Evolutionary conservation across 2,329 filamentous ascomycete genomes (phyloP), one percentile per base, ranked within the genome.

Genomic region (Colletotrichum destructivum): DNA sequence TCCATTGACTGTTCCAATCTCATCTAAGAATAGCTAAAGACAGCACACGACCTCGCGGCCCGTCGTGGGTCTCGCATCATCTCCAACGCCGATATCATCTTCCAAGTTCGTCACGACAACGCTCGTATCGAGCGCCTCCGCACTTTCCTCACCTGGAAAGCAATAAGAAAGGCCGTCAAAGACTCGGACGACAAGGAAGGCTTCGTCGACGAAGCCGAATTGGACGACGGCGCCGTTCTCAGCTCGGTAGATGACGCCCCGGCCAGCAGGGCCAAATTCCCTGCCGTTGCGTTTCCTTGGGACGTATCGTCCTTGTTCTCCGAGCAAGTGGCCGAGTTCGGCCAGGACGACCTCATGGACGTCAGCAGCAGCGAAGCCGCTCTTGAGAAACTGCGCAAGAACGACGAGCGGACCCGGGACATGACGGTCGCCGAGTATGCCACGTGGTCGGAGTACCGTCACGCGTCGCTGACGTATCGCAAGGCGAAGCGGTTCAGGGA

Each of bases 101-200:
- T 77, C 65, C 74, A 77, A 21, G 47, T 77, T 18, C 73, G 76
- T 15, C 75, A 77, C 64, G 73, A 76, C 69, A 56, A 62, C 3
- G 69, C 68, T 7, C 72, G 75, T 5, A 62, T 77, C 52, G 75
- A 73, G 16, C 71, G 75, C 6, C 69, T 77, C 2, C 74, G 68
- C 2, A 75, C 69, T 31, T 76, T 76, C 44, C 72, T 77, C 42
- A 72, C 70, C 6, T 77, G 75, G 75, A 75, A 76, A n/a, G 62
- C 63, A 15, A 73, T 77, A 52, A 75, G 76, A 26, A 74, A 67
- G 18, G 71, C 71, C 7, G 75, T 73, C 60, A 72, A 71, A 51
- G 74, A 73, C 16, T 67, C 66, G 8, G 72, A 75, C 12, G 73
- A 76, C 8, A 72, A 74, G 21, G 47, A 71, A 38, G 61, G 55